Evolutionary conservation across 306 rosid genomes (phyloP).

Genomic region (Dicorynia guianensis): DNA sequence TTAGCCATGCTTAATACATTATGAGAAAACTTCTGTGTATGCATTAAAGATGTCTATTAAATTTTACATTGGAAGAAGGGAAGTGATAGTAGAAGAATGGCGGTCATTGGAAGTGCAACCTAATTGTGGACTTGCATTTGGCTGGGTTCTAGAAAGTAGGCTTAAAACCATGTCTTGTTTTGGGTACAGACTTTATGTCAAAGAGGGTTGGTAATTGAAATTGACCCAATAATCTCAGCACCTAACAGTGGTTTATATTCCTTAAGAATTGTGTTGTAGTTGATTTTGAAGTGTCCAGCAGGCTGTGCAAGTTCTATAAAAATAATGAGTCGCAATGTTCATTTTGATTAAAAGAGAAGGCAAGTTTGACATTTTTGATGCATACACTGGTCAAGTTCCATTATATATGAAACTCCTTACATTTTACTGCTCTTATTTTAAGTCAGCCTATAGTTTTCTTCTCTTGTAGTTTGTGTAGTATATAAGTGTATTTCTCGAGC

Average conservation of each 20-base stretch:
- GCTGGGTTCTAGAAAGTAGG: not conserved
- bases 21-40: not conserved
- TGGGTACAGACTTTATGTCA: not conserved
- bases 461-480: not conserved
- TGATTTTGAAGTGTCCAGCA: not conserved
- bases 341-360: conserved; percentile 11
- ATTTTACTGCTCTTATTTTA: not conserved
- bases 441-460: not conserved
- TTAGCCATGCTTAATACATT: not conserved
- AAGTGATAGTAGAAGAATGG: not conserved
- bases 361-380: conserved; percentile 12
- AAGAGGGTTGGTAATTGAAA: not conserved
- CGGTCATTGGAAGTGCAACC: not conserved
- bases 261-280: not conserved
- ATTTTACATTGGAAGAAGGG: not conserved
- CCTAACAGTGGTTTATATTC: not conserved
- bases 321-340: not conserved
- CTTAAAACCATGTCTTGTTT: not conserved
- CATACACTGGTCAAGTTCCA: not conserved
- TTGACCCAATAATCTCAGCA: not conserved
- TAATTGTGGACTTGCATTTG: not conserved
- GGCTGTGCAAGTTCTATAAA: not conserved
- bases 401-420: not conserved
- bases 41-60: not conserved
- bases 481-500: not conserved